These are phyloP conservation scores for Leishmania major DNA, from an alignment of 208 protist genomes.

Conservation along the genomic window DNA sequence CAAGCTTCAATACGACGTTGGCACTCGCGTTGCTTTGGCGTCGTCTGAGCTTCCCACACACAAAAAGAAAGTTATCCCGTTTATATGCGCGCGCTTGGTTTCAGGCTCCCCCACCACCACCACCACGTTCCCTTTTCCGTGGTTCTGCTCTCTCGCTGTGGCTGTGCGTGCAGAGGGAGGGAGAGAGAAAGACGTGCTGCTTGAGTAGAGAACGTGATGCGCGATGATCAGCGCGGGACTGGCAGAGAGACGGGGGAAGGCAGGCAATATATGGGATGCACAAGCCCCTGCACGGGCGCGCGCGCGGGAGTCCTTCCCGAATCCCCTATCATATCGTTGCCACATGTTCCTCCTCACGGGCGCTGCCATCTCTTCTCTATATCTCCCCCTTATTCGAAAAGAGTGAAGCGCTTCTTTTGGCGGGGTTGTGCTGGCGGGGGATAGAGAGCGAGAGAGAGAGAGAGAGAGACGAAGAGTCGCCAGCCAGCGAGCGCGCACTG, in stretches of 20 bases:
- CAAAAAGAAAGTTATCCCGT: neutral
- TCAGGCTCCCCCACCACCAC: neutral
- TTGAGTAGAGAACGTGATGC: neutral
- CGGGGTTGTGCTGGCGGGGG: neutral
- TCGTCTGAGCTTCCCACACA: neutral
- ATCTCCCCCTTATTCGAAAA: neutral
- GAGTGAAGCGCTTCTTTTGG: neutral
- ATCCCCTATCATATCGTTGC: neutral
- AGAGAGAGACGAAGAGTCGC: neutral
- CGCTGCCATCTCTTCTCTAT: neutral
- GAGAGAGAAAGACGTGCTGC: neutral
- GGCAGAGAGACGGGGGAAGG: neutral
- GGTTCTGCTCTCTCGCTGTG: neutral
- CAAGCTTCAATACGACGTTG: no score
- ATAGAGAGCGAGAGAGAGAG: neutral
- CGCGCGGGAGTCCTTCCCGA: neutral
- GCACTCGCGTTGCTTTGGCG: neutral
- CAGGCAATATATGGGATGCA: neutral
- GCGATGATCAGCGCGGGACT: no score
- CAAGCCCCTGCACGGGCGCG: neutral
- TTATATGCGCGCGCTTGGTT: neutral
- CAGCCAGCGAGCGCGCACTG: neutral
- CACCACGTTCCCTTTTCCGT: neutral
- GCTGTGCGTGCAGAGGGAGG: neutral
- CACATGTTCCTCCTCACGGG: neutral